phyloP scores from a whole-genome alignment of 768 basidiomycete species.

The Fistulinella prunicolor region DNA sequence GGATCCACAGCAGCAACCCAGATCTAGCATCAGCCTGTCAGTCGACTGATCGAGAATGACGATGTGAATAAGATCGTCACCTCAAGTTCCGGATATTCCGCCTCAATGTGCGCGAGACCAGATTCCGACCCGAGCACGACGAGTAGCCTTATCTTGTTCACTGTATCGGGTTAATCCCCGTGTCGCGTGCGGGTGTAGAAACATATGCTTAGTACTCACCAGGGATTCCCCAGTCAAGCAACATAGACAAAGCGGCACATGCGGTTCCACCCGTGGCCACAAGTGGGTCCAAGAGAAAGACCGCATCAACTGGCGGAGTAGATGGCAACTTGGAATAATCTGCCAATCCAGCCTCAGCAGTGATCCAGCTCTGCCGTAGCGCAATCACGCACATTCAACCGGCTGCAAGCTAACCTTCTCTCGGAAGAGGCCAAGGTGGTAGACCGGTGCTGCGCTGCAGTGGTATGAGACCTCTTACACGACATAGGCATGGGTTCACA shows the following conservation, averaged over 20 bases:
- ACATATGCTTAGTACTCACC: slow-evolving; percentile 40
- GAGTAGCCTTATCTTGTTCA: slow-evolving; percentile 74
- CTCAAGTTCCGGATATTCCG: slow-evolving; percentile 76
- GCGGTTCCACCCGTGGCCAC: slow-evolving; percentile 95
- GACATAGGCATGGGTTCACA: slow-evolving; percentile 27
- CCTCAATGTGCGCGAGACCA: slow-evolving; percentile 66
- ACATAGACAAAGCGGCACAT: slow-evolving; percentile 82
- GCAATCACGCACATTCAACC: slow-evolving; percentile 69
- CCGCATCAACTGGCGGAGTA: slow-evolving; percentile 69
- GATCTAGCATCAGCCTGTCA: slow-evolving; percentile 49
- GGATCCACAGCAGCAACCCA: slow-evolving; percentile 85
- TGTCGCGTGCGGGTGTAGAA: not conserved
- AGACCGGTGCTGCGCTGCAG: slow-evolving; percentile 71
- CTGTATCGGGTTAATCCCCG: slow-evolving; percentile 29
- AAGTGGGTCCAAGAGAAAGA: slow-evolving; percentile 89
- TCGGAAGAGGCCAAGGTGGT: slow-evolving; percentile 86
- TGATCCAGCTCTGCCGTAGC: not conserved
- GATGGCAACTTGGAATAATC: slow-evolving; percentile 90
- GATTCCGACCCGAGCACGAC: slow-evolving; percentile 74
- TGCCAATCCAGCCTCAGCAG: slow-evolving; percentile 28
- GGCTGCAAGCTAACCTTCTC: slow-evolving; percentile 87
- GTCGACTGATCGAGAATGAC: not conserved
- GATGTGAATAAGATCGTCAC: slow-evolving; percentile 35
- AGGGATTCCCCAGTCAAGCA: slow-evolving; percentile 78
- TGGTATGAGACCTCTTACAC: not conserved